Evolutionary conservation across 2,329 filamentous ascomycete genomes (phyloP).

Genomic region (Cladosporium cucumerinum): DNA sequence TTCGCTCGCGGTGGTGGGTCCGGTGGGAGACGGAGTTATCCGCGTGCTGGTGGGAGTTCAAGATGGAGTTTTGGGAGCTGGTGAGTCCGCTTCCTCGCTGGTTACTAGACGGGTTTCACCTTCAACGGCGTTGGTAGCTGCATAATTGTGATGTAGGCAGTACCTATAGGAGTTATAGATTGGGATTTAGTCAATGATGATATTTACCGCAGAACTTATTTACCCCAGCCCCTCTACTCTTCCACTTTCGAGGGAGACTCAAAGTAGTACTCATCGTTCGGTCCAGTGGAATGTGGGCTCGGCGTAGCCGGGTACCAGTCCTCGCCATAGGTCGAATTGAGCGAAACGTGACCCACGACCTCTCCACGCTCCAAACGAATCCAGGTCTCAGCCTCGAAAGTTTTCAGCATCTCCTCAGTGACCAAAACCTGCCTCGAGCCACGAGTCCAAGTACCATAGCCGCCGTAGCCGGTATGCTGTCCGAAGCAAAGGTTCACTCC

Average conservation of each 20-base stretch:
- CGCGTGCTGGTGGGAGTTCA: neutral
- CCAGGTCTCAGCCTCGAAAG: slow-evolving; percentile 31
- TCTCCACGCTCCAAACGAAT: slow-evolving; percentile 32
- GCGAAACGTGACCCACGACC: slow-evolving; percentile 27
- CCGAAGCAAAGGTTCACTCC: slow-evolving; percentile 35
- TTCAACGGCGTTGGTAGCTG: neutral
- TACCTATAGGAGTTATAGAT: neutral
- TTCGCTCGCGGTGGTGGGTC: neutral
- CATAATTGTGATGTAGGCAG: neutral
- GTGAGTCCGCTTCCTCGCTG: neutral
- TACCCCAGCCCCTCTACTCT: neutral
- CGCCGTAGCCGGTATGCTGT: slow-evolving; percentile 32
- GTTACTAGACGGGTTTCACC: neutral
- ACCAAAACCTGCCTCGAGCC: slow-evolving; percentile 31
- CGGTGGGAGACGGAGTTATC: neutral
- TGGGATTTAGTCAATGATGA: neutral
- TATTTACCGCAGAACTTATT: neutral
- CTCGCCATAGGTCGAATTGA: slow-evolving; percentile 32
- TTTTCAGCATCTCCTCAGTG: slow-evolving; percentile 23
- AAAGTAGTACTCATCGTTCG: slow-evolving; percentile 3
- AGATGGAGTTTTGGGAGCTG: neutral
- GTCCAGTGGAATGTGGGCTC: neutral
- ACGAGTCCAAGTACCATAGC: slow-evolving; percentile 34
- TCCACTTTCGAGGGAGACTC: neutral
- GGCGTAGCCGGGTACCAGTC: neutral